These are phyloP conservation scores for Malassezia sp. DNA, from an alignment of 1,284 basidiomycete species.

Conservation along the genomic window DNA sequence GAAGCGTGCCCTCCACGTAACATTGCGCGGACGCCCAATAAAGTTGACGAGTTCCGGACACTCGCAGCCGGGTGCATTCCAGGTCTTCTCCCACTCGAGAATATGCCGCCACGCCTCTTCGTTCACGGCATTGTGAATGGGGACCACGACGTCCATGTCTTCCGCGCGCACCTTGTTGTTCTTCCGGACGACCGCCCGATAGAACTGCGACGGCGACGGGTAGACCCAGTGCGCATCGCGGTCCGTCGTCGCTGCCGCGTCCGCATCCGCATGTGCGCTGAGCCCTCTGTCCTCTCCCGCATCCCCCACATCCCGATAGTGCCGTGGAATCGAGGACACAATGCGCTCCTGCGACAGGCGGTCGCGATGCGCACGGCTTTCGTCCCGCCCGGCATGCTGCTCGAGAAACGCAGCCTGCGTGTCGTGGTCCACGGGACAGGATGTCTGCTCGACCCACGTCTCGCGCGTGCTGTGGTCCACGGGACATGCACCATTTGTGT, in stretches of 20 bases:
- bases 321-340: conserved; percentile 74
- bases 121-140: conserved; percentile 98
- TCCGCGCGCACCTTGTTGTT: conserved; percentile 55
- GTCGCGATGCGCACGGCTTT: neutral
- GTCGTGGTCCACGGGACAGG: conserved; percentile 61
- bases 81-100: conserved; percentile 65
- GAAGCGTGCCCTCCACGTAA: conserved; percentile 67
- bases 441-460: neutral
- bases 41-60: conserved; percentile 74
- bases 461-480: conserved; percentile 11
- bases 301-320: conserved; percentile 18
- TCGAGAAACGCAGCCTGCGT: conserved; percentile 15
- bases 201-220: conserved; percentile 96
- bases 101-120: conserved; percentile 89
- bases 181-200: conserved; percentile 84
- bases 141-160: conserved; percentile 92
- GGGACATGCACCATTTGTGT: conserved; percentile 6
- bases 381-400: neutral
- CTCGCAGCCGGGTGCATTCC: conserved; percentile 5
- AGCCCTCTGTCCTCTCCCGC: conserved; percentile 2
- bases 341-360: conserved; percentile 57
- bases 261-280: conserved; percentile 14
- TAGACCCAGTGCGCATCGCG: conserved; percentile 70
- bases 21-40: conserved; percentile 50
- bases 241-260: conserved; percentile 17